Evolutionary conservation across 1,139 yeast genomes (phyloP).

Genomic region (Hyphopichia khmerensis): DNA sequence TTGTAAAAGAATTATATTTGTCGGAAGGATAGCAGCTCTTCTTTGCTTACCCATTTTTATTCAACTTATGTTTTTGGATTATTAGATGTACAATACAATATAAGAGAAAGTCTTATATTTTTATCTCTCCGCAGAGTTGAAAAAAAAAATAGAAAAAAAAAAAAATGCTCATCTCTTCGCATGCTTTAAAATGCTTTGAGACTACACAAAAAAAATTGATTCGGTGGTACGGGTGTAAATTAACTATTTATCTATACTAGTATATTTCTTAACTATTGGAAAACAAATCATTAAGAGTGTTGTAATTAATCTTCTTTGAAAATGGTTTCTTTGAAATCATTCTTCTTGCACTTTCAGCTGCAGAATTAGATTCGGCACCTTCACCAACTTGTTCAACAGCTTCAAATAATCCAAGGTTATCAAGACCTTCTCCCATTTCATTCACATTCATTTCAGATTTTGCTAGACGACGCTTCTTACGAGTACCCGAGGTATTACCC

Average conservation of each 20-base stretch:
- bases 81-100: no score
- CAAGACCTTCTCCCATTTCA: slow-evolving; percentile 18
- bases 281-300: slow-evolving; percentile 68
- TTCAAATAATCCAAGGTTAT: slow-evolving; percentile 33
- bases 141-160: slow-evolving; percentile 8
- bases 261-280: neutral
- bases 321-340: slow-evolving; percentile 70
- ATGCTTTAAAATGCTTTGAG: neutral
- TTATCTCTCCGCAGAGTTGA: slow-evolving; percentile 9
- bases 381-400: slow-evolving; percentile 47
- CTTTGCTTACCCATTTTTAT: slow-evolving; percentile 73
- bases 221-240: neutral
- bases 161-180: neutral
- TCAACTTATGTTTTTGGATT: no score
- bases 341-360: slow-evolving; percentile 73
- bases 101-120: slow-evolving; percentile 1
- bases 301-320: slow-evolving; percentile 86
- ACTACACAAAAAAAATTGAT: no score
- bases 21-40: slow-evolving; percentile 90
- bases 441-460: slow-evolving; percentile 20
- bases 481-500: slow-evolving; percentile 60
- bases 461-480: slow-evolving; percentile 34
- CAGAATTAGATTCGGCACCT: slow-evolving; percentile 30
- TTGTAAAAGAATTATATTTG: slow-evolving; percentile 86
- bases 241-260: no score